Evolutionary conservation across 306 rosid species (phyloP), one percentile per base, ranked within the genome.

Genomic region (Cicer chorassanicum): DNA sequence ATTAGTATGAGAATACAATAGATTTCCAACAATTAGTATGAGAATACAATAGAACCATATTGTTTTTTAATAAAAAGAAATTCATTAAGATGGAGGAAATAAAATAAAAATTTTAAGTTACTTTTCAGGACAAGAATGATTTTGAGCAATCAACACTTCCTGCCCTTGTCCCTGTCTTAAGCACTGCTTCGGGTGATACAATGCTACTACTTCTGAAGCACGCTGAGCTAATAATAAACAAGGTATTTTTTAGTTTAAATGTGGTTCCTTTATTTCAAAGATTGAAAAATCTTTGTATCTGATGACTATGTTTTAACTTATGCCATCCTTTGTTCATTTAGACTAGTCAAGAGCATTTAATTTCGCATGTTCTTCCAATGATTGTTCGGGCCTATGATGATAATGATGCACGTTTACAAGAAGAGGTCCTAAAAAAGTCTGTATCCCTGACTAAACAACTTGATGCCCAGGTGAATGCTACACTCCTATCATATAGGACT

Each of bases 61-160:
- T 65, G 16, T 24, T 49, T 68, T 44, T 38, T 18, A 13, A 13
- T 46, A 45, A 43, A 63, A 38, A 80, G 64, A 24, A 36, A 34
- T 54, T 50, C 46, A 38, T 73, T 8, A 45, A 44, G 24, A 21
- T 34, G 53, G 15, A 14, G 65, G 21, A 2, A n/a, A 43, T 16
- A 29, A 43, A 61, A 66, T 18, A 74, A 51, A 46, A 50, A 18
- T 44, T 49, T 44, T 49, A 10, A 76, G 55, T 59, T 68, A 41
- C 53, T 74, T 76, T 81, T 82, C 83, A 92, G 99, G 99, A 92
- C 68, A 92, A 87, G 88, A 81, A 81, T 83, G 99, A 95, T 79
- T 95, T 95, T 77, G 99, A 92, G 96, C 86, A 86, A 53, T 90
- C 92, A 51, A 92, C 99, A 14, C 91, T 95, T 43, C 98, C 99